A percentile compares a stretch with the other conserved stretches of the same genome.
Evolutionary conservation across 148 eudicot species (phyloP).

Genomic region (Cornus kousa): DNA sequence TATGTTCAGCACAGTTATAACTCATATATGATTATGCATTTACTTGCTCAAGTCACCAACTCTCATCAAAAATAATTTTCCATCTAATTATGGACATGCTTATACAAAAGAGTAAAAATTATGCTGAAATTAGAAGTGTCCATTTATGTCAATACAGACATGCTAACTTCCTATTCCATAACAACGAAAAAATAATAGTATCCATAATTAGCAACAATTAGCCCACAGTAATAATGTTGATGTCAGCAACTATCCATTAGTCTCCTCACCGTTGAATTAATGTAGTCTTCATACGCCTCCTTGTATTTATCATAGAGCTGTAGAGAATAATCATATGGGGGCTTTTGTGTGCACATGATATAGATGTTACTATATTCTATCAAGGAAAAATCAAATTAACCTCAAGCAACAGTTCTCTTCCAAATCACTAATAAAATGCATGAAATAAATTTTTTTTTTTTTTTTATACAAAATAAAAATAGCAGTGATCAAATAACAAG

Average conservation of each 20-base stretch:
- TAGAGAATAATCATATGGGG: slow-evolving; percentile 40
- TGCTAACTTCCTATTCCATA: background rate
- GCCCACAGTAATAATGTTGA: background rate
- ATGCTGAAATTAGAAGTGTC: background rate
- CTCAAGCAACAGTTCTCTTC: background rate
- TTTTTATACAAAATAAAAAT: background rate
- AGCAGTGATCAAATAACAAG: background rate
- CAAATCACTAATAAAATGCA: background rate
- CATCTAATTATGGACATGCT: background rate
- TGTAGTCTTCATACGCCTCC: slow-evolving; percentile 31
- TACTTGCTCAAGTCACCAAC: too few relatives aligned
- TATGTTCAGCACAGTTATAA: too few relatives aligned
- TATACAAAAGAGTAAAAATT: background rate
- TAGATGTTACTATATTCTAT: slow-evolving; percentile 26
- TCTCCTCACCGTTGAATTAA: slow-evolving; percentile 27
- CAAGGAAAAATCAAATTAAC: slow-evolving; percentile 13
- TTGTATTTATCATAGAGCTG: slow-evolving; percentile 37
- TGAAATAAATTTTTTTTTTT: background rate
- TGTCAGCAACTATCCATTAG: background rate
- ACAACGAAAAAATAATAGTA: background rate
- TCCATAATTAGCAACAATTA: background rate
- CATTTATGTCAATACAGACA: background rate
- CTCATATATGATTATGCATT: too few relatives aligned
- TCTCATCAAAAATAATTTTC: too few relatives aligned
- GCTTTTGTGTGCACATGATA: slow-evolving; percentile 44